Evolutionary conservation across 768 basidiomycete species (phyloP).

Genomic region (Gyrodon lividus): DNA sequence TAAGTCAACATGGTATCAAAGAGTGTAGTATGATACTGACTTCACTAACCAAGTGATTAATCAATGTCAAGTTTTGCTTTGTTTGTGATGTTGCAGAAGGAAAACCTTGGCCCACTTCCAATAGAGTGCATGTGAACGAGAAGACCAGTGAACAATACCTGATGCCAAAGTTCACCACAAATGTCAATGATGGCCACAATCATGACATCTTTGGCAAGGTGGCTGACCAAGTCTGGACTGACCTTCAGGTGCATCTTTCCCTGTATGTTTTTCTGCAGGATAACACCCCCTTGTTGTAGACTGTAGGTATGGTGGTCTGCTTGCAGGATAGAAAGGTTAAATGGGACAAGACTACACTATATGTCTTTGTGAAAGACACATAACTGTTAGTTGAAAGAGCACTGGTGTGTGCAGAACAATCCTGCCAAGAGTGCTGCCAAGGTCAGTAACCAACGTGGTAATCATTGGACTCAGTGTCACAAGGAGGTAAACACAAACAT

Average conservation of each 20-base stretch:
- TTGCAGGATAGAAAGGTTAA: neutral
- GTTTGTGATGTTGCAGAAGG: neutral
- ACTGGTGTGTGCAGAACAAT: neutral
- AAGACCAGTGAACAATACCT: neutral
- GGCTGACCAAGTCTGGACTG: neutral
- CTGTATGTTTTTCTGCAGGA: too few species aligned
- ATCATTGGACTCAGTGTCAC: neutral
- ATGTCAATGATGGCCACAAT: neutral
- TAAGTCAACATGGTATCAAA: neutral
- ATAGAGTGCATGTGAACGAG: neutral
- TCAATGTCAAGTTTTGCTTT: neutral
- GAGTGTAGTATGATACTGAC: neutral
- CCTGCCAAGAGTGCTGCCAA: neutral
- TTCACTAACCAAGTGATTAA: neutral
- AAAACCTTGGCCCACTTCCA: neutral
- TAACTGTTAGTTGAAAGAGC: neutral
- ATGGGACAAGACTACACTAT: neutral
- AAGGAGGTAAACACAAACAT: neutral
- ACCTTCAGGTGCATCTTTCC: neutral
- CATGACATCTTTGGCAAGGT: neutral
- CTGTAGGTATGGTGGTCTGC: neutral
- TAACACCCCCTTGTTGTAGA: too few species aligned
- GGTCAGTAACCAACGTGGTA: neutral
- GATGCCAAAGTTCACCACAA: neutral
- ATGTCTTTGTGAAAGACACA: neutral